Evolutionary conservation across 1,284 basidiomycete species (phyloP), one percentile per base, ranked within the genome.

Genomic region (Cutaneotrichosporon sp.): DNA sequence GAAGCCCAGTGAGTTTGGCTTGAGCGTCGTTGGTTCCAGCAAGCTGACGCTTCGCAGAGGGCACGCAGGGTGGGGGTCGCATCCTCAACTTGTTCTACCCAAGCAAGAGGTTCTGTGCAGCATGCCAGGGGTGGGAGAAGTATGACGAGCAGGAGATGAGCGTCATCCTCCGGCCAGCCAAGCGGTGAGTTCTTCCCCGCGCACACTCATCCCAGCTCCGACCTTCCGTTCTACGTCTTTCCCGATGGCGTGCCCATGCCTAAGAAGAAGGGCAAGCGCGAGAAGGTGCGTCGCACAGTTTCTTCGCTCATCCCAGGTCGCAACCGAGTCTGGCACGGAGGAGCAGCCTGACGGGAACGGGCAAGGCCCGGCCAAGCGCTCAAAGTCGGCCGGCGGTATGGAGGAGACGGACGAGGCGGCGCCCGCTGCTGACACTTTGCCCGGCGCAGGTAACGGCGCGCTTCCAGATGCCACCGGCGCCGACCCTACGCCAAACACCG

Each of bases 61-160:
- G 69, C 59, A 64, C 68, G 5, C 34, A 20, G 25, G 51, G 33
- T 66, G 79, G 72, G 1, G 79, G 72, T 3, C 86, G 93, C 67
- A 89, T 87, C 74, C 83, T 99, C 64, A 97, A 99, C 79, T 94
- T 99, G 62, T 97, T 93, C 62, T 98, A 95, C 81, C 95, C 97
- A 2, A 97, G 93, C 6, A 90, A 89, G 43, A 92, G 97, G 73
- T 99, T 99, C 77, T 92, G 89, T n/a, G 91, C 94, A 72, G 85
- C 91, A 60, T 93, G 95, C 72, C 97, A 95, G 79, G 83, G 87
- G 81, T 99, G 97, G 95, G 95, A 98, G 72, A 90, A 91, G 78
- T 99, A 90, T 72, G 92, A 97, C 65, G 91, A 94, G 72, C 83
- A 87, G 20, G 88, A 87, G 54, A 99, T 99, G 95, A 92, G 93